phyloP scores from a whole-genome alignment of 176 grass and related monocot genomes.

The Saccharum spontaneum region DNA sequence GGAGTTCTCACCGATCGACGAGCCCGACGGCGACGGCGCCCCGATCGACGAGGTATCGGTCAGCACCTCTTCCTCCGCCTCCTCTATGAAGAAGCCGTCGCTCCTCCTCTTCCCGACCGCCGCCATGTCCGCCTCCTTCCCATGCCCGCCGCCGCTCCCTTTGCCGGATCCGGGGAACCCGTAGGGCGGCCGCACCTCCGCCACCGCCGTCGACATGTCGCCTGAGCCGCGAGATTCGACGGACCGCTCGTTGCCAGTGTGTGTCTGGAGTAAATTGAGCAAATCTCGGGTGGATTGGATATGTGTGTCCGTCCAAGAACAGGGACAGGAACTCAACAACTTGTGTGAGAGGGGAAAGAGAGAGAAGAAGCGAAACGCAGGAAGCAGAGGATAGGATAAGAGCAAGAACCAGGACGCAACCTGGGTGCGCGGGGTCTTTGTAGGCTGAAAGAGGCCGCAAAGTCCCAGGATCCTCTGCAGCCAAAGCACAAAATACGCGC shows the following conservation, averaged over 20 bases:
- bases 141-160: neutral
- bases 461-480: constrained; percentile 23
- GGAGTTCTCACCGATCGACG: constrained; percentile 55
- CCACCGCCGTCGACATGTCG: constrained; percentile 47
- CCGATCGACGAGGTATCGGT: constrained; percentile 49
- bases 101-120: constrained; percentile 34
- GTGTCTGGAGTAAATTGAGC: constrained; percentile 26
- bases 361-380: neutral
- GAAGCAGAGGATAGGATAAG: constrained; percentile 40
- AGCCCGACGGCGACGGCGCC: constrained; percentile 44
- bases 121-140: neutral
- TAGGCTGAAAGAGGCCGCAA: constrained; percentile 12
- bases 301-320: constrained; percentile 41
- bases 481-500: neutral
- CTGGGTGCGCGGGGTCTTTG: constrained; percentile 44
- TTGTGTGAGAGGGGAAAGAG: neutral
- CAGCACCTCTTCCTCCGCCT: constrained; percentile 29
- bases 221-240: constrained; percentile 15
- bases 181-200: constrained; percentile 24
- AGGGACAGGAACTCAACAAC: constrained; percentile 34
- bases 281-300: constrained; percentile 43
- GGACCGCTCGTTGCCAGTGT: constrained; percentile 24
- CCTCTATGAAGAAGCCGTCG: constrained; percentile 55
- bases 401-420: constrained; percentile 27
- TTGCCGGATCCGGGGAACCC: constrained; percentile 38